A percentile compares a stretch with the other conserved stretches of the same genome.
These are phyloP conservation scores for Cyanophora paradoxa DNA, from an alignment of 78 protist species.

Conservation along the genomic window DNA sequence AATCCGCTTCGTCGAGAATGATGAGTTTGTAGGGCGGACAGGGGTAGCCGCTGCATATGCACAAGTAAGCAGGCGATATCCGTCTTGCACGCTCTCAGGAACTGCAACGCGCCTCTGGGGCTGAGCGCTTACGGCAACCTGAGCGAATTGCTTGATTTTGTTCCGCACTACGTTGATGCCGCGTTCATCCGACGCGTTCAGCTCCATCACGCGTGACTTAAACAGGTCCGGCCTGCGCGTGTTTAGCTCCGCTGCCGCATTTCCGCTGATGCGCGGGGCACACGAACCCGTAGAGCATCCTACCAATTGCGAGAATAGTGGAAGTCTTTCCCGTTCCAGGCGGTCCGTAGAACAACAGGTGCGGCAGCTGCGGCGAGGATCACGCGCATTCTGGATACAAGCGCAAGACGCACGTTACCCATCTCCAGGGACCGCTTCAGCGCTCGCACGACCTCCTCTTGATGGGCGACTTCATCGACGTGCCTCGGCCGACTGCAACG, in stretches of 20 bases:
- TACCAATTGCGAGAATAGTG: conserved; percentile 82
- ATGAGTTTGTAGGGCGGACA: conserved; percentile 88
- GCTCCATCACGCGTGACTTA: conserved; percentile 76
- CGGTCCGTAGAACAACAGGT: conserved; percentile 96
- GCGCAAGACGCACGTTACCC: conserved; percentile 30
- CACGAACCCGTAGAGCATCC: conserved; percentile 86
- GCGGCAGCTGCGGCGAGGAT: conserved; percentile 67
- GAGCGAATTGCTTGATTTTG: conserved; percentile 86
- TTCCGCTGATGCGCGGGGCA: too few species aligned
- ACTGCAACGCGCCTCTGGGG: too few species aligned
- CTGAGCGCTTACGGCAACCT: not conserved
- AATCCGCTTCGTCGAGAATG: conserved; percentile 97
- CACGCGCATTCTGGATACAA: too few species aligned
- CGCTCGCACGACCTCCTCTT: conserved; percentile 78
- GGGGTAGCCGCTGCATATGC: conserved; percentile 38
- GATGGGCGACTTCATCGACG: conserved; percentile 80
- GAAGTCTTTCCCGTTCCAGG: conserved; percentile 98
- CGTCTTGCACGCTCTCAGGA: too few species aligned
- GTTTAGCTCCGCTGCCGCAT: not conserved
- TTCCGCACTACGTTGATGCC: conserved; percentile 89
- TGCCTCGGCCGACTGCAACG: conserved; percentile 73
- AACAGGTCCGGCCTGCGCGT: conserved; percentile 44
- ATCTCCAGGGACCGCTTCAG: conserved; percentile 45
- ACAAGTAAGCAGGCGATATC: too few species aligned
- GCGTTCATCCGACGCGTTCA: conserved; percentile 98